Percentiles rank a stretch among this genome's conserved stretches.
phyloP scores from a whole-genome alignment of 2,329 filamentous ascomycete species.

The Colletotrichum gloeosporioides region DNA sequence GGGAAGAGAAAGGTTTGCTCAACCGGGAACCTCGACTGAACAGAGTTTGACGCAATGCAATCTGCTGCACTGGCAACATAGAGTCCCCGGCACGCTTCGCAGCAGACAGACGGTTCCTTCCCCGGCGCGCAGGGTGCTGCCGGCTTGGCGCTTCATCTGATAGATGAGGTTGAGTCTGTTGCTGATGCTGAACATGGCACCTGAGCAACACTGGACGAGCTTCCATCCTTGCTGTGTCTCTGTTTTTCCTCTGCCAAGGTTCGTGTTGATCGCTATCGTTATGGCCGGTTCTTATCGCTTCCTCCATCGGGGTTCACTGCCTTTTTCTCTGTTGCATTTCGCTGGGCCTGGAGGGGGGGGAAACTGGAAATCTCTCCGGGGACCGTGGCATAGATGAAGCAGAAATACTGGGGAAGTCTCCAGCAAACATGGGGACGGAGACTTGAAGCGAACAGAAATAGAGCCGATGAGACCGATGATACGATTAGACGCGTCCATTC shows the following conservation, averaged over 20 bases:
- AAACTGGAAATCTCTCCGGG: background rate
- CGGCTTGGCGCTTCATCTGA: constrained; percentile 21
- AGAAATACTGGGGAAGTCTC: constrained; percentile 9
- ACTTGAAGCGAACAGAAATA: background rate
- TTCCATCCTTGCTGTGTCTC: constrained; percentile 4
- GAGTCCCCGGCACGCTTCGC: background rate
- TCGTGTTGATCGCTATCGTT: background rate
- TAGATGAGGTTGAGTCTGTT: constrained; percentile 3
- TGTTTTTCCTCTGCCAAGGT: background rate
- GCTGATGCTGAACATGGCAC: background rate
- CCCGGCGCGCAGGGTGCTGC: constrained; percentile 15
- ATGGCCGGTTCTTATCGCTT: background rate
- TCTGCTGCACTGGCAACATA: background rate
- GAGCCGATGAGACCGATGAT: background rate
- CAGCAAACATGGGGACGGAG: background rate
- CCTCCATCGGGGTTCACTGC: background rate
- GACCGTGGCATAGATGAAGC: constrained; percentile 15
- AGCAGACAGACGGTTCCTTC: constrained; percentile 1
- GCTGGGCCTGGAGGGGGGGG: background rate
- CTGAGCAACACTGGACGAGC: background rate
- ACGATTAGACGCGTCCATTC: background rate
- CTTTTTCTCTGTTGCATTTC: background rate
- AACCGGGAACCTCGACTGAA: background rate
- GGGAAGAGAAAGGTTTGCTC: background rate
- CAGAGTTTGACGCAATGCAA: background rate